Evolutionary conservation across 306 rosid genomes (phyloP), one percentile per base, ranked within the genome.

Genomic region (Trifolium dubium): DNA sequence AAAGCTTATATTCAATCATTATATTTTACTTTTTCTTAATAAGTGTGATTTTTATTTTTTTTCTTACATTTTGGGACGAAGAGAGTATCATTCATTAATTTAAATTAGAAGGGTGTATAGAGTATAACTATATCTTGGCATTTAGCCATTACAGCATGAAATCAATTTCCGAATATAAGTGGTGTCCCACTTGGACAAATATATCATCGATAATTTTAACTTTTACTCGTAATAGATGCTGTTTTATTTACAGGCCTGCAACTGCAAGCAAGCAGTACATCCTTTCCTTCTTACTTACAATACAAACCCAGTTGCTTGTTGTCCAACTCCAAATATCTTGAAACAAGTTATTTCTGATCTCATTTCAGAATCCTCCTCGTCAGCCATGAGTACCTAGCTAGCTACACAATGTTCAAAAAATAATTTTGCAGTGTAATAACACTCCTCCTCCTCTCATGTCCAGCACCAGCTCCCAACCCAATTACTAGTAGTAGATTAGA

Each of bases 301-400:
- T n/a, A n/a, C 32, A 13, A 59, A 60, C 41, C 11, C 40, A 14
- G 19, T 31, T 31, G 39, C 41, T 60, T 55, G 54, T 69, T 74
- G 85, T 83, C 86, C 75, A 56, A 56, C 77, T 83, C 67, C 78
- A 41, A 68, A 35, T 60, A 75, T 72, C 41, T 54, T 51, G 60
- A 83, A 81, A 66, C 10, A 29, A 43, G 13, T 76, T 34, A 23
- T 78, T 32, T 79, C 68, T 78, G 74, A 80, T 61, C 50, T 2
- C 61, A 32, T 58, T 77, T 83, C 89, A 82, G 85, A 63, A 30
- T 67, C 73, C 63, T 30, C 12, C 2, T 37, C 40, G 67, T 4
- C 67, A 67, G 68, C 64, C 66, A 81, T 73, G 41, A 8, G 53
- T 71, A n/a, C n/a, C n/a, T n/a, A 11, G 30, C 73, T 61, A 23